Evolutionary conservation across 1,284 basidiomycete species (phyloP), one percentile per base, ranked within the genome.

Genomic region (Naganishia albida): DNA sequence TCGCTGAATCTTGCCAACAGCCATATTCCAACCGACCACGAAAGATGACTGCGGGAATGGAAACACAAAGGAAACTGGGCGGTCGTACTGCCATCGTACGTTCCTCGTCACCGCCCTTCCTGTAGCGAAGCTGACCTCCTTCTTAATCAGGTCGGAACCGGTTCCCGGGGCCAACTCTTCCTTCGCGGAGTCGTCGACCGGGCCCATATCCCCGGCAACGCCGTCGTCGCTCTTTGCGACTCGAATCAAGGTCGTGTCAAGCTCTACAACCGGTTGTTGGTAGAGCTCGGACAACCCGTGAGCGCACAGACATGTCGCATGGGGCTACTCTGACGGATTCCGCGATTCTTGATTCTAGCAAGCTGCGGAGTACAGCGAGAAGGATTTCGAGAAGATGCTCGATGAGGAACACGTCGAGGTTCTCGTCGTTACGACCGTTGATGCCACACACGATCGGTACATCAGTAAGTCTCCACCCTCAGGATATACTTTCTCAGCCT

Each of bases 361-460:
- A 60, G 81, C 81, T 1, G 80, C 80, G 1, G 77, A 81, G 20
- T 82, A 82, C 70, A 71, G 76, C 60, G 80, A 80, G 26, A 79
- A 80, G n/a, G 74, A 79, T 40, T 85, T 82, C 72, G 72, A 73
- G 65, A 77, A 79, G 66, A 85, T 84, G 83, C 74, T 85, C 67
- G 72, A 77, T 62, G 78, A 81, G 62, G 81, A 82, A 70, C 79
- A 77, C 46, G 81, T 84, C 30, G 81, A 84, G 69, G 80, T 80
- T 6, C 72, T 84, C 2, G 83, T 85, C 8, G 78, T 85, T 6
- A 84, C 83, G n/a, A 84, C 83, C 52, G 77, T 84, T 34, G 83
- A 85, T 71, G 80, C 81, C 7, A 75, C 82, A 51, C 83, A 85
- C 68, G 81, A 84, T 72, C 51, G 75, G 60, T 84, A 83, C 72